phyloP scores from a whole-genome alignment of 2,329 filamentous ascomycete genomes.

The Fonsecaea pugnacius region DNA sequence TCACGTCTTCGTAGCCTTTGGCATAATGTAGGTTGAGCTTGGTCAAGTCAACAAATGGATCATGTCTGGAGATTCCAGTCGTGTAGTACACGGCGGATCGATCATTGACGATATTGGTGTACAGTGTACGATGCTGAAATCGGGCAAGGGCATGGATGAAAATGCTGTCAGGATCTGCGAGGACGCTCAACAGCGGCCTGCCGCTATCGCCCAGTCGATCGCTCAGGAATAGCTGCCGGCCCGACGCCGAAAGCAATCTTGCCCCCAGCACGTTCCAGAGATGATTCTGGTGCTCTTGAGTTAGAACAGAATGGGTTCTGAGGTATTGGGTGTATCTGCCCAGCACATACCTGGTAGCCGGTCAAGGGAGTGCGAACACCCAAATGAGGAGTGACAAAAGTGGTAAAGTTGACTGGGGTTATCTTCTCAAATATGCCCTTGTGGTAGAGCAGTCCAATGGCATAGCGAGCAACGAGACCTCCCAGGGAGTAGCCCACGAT shows the following conservation, averaged over 20 bases:
- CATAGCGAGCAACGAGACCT: constrained; percentile 83
- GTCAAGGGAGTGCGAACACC: constrained; percentile 73
- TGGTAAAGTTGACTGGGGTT: constrained; percentile 89
- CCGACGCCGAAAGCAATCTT: constrained; percentile 78
- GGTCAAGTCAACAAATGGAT: constrained; percentile 74
- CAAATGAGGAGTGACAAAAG: constrained; percentile 83
- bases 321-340: not conserved
- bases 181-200: constrained; percentile 76
- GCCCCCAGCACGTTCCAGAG: constrained; percentile 85
- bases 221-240: constrained; percentile 83
- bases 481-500: constrained; percentile 89
- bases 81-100: constrained; percentile 82
- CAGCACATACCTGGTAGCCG: constrained; percentile 54
- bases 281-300: constrained; percentile 53
- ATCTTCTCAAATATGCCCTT: constrained; percentile 79
- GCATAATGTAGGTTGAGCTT: constrained; percentile 74
- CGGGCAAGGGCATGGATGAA: constrained; percentile 78
- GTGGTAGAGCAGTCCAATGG: constrained; percentile 79
- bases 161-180: constrained; percentile 81
- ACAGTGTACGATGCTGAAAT: constrained; percentile 78
- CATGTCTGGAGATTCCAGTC: constrained; percentile 73
- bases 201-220: constrained; percentile 83
- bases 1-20: constrained; percentile 71
- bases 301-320: not conserved
- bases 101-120: constrained; percentile 88